phyloP scores from a whole-genome alignment of 2,329 filamentous ascomycete genomes.

The Colletotrichum gloeosporioides region DNA sequence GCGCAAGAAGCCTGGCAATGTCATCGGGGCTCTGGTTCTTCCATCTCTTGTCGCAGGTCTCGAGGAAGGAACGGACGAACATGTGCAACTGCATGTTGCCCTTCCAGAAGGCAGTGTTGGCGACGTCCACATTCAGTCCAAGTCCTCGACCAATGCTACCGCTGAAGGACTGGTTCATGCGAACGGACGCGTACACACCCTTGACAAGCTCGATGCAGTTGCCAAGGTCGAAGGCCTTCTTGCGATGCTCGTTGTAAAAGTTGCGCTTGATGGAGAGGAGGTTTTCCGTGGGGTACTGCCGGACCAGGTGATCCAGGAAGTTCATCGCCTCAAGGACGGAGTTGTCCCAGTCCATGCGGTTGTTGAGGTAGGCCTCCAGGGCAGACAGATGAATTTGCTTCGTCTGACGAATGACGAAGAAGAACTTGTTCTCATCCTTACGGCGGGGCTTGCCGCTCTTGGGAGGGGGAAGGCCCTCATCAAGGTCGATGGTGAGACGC shows the following conservation, averaged over 20 bases:
- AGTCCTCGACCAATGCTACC: constrained; percentile 61
- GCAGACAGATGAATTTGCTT: constrained; percentile 71
- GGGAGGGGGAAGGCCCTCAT: constrained; percentile 61
- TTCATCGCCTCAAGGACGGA: constrained; percentile 81
- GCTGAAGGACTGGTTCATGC: constrained; percentile 65
- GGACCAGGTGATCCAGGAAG: constrained; percentile 89
- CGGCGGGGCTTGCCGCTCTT: constrained; percentile 33
- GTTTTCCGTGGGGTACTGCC: constrained; percentile 74
- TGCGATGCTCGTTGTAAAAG: constrained; percentile 70
- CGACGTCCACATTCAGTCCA: constrained; percentile 87
- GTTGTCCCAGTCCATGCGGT: constrained; percentile 65
- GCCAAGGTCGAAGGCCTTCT: constrained; percentile 60
- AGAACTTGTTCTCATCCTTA: constrained; percentile 52
- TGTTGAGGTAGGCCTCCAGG: constrained; percentile 70
- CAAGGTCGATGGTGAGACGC: constrained; percentile 72
- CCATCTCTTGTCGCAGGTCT: constrained; percentile 36
- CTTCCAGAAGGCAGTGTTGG: constrained; percentile 89
- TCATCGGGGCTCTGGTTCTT: constrained; percentile 27
- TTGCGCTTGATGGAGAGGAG: constrained; percentile 79
- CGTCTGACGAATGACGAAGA: constrained; percentile 67
- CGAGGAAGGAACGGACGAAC: constrained; percentile 29
- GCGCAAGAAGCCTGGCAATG: constrained; percentile 37
- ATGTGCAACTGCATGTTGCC: constrained; percentile 38
- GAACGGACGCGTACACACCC: constrained; percentile 86
- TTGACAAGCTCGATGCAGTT: constrained; percentile 76